Conservation (phyloP, 768 basidiomycete genomes). For the Cyclocybe aegerita region DNA sequence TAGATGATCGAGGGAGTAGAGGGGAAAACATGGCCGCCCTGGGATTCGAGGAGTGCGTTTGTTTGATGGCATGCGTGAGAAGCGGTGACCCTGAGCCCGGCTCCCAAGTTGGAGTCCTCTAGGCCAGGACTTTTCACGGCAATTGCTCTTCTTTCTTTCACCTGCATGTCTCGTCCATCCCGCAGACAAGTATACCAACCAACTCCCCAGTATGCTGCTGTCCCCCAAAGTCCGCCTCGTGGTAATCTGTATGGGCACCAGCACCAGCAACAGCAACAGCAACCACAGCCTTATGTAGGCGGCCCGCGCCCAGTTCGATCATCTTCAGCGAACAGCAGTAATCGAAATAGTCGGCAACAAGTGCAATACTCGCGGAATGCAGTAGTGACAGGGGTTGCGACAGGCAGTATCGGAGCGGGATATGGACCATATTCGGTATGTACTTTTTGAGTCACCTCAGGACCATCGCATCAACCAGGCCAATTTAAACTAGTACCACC, state of each 20-base stretch:
- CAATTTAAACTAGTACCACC: conserved; percentile 50
- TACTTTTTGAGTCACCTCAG: conserved; percentile 10
- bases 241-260: conserved; percentile 21
- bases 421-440: conserved; percentile 89
- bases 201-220: conserved; percentile 61
- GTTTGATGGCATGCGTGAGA: conserved; percentile 25
- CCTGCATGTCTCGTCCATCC: conserved; percentile 36
- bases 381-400: conserved; percentile 78
- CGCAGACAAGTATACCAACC: conserved; percentile 41
- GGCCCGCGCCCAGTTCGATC: conserved; percentile 23
- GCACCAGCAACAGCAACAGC: conserved; percentile 2
- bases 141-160: conserved; percentile 13
- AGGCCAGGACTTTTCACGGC: conserved; percentile 11
- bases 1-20: background rate
- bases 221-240: conserved; percentile 50
- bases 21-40: background rate
- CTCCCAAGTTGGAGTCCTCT: conserved; percentile 17
- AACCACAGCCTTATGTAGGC: conserved; percentile 22
- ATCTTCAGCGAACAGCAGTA: conserved; percentile 22
- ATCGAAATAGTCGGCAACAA: conserved; percentile 21
- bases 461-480: conserved; percentile 6
- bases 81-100: conserved; percentile 15
- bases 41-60: background rate
- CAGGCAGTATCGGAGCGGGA: conserved; percentile 71
- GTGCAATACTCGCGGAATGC: conserved; percentile 44